Evolutionary conservation across 2,329 filamentous ascomycete species (phyloP).

Genomic region (Hirsutella minnesotensis): DNA sequence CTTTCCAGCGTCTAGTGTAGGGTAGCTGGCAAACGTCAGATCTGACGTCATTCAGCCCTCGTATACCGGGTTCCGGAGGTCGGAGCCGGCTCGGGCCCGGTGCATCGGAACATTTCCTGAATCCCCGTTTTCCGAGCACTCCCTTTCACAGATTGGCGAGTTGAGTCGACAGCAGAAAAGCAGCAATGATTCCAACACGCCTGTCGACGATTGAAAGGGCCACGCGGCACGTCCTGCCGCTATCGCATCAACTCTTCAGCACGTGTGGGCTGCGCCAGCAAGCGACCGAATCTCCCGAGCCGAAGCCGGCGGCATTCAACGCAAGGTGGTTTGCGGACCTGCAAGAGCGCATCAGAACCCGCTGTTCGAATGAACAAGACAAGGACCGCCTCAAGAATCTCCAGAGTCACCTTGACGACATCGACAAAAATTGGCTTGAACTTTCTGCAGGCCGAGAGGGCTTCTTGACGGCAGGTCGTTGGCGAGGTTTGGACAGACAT

Average conservation of each 20-base stretch:
- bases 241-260: background rate
- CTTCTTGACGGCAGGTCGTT: slow-evolving; percentile 49
- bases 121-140: too few relatives aligned
- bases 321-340: slow-evolving; percentile 17
- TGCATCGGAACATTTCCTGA: too few relatives aligned
- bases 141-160: too few relatives aligned
- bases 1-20: too few relatives aligned
- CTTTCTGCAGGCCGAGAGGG: slow-evolving; percentile 65
- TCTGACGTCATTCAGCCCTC: too few relatives aligned
- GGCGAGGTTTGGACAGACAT: slow-evolving; percentile 51
- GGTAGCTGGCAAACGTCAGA: background rate
- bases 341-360: slow-evolving; percentile 10
- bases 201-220: background rate
- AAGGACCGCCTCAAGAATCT: slow-evolving; percentile 3
- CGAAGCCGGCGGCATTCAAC: slow-evolving; percentile 5
- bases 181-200: background rate
- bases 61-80: too few relatives aligned
- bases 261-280: background rate
- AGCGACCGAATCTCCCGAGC: background rate
- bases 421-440: slow-evolving; percentile 51
- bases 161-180: too few relatives aligned
- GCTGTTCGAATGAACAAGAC: slow-evolving; percentile 1
- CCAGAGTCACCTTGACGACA: slow-evolving; percentile 6
- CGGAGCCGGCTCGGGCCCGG: too few relatives aligned
- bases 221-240: background rate